phyloP scores from a whole-genome alignment of 139 green algal species.

The Picochlorum sp. region DNA sequence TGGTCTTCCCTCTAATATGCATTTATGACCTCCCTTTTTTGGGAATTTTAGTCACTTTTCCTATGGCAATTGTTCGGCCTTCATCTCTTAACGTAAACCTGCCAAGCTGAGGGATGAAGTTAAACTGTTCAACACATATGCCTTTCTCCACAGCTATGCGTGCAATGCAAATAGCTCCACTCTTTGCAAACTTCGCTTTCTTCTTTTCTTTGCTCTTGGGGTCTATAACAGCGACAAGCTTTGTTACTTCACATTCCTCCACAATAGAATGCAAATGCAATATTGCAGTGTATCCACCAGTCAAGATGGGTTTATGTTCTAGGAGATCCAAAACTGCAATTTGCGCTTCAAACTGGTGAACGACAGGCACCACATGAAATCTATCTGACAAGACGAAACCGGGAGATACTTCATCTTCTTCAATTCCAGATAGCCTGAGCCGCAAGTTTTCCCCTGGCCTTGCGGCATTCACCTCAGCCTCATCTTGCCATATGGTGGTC shows the following conservation, averaged over 20 bases:
- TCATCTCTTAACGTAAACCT: conserved; percentile 91
- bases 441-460: conserved; percentile 73
- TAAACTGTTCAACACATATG: conserved; percentile 87
- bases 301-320: conserved; percentile 98
- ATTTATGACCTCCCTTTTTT: too few species aligned
- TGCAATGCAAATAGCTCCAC: conserved; percentile 35
- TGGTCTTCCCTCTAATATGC: too few species aligned
- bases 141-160: conserved; percentile 57
- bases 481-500: conserved; percentile 78
- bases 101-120: conserved; percentile 63
- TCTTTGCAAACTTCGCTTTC: conserved; percentile 73
- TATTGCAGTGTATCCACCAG: conserved; percentile 75
- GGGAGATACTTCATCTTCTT: conserved; percentile 74
- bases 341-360: conserved; percentile 81
- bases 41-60: conserved; percentile 83
- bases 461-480: conserved; percentile 71
- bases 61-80: conserved; percentile 89
- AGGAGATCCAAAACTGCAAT: conserved; percentile 62
- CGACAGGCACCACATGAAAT: conserved; percentile 47
- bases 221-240: conserved; percentile 70
- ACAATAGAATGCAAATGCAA: conserved; percentile 79
- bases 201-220: conserved; percentile 76
- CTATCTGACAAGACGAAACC: conserved; percentile 85
- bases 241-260: conserved; percentile 93
- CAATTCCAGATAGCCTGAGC: conserved; percentile 58